Base-by-base conservation (phyloP, 2,329 filamentous ascomycete genomes). In the Aspergillus transmontanensis region DNA sequence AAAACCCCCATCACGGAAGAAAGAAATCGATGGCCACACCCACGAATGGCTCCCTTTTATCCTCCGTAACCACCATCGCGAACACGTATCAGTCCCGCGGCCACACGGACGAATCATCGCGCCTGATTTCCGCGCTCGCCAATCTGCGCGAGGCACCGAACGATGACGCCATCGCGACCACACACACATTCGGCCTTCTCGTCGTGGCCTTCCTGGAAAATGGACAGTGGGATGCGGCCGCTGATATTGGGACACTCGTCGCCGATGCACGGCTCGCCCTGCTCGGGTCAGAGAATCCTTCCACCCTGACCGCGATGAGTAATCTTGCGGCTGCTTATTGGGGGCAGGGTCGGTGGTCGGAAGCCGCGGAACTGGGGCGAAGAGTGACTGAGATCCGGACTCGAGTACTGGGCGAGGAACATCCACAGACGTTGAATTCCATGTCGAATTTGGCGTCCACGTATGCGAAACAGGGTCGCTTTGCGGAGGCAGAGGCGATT, bases 361-460 rank as follows among this genome's bases (percentile, higher is more conserved):
- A 61, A 19, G 58, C 62, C 6, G 59, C 56, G 9, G 54, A 64
- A 4, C 14, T 61, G 26, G 62, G 62, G 6, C 45, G 26, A 16
- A 55, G 59, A 2, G 62, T 64, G 4, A 57, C 46, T 2, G 58
- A 46, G 19, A 39, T 43, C 2, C 54, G 62, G 11, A 36, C 23
- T 9, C 30, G 34, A n/a, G 43, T 51, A 6, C 19, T 64, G 16
- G 62, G 62, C 5, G 55, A 41, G 6, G 59, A 61, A 2, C 48
- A 59, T 34, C 50, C 62, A 4, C 59, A 64, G 50, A 64, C 62
- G 19, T 26, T 64, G 28, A 54, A 56, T 14, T 48, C 62, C 10
- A 61, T 64, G 62, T 57, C 59, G 30, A 64, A 64, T 32, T 50
- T 64, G 43, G 62, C 62, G 11, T 50, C 62, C 5, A 51, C 59